Base-by-base conservation (phyloP, 2,329 filamentous ascomycete genomes). In the Mycosphaerella arachidis region DNA sequence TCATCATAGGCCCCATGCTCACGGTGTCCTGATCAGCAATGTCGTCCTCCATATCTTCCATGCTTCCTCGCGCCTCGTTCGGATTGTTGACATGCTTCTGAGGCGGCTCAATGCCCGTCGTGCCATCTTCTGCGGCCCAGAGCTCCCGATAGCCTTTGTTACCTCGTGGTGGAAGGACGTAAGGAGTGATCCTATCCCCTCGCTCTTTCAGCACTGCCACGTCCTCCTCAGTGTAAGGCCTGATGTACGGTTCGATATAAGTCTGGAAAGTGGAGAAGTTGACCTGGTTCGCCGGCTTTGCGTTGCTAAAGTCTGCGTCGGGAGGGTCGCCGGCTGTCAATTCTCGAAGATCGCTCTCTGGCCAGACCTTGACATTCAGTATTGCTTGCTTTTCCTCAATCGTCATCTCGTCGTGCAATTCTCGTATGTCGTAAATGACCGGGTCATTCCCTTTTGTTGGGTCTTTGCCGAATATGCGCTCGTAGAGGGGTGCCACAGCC, bases 61-160 rank as follows among this genome's bases (percentile, higher is more conserved):
- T 91, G 64, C 78, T 89, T 24, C 94, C 93, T 43, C 92, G 87
- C 1, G 92, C 82, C 67, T 94, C 88, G 71, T 97, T 96, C 1
- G 89, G 82, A 0, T 90, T 84, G 6, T 91, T 81, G 65, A 85
- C 87, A 45, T 69, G 63, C 58, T 91, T 87, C 37, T 83, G 81
- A 5, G 84, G 81, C 4, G 84, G 82, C 71, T 95, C 91, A 7
- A 92, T 78, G 40, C 87, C 82, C 80, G 91, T 88, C 52, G 84
- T 81, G 9, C 91, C 91, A 70, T 99, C 94, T 73, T 99, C 94
- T 66, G 96, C 92, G 0, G 91, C 89, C 94, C 94, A 99, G 9
- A 93, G 81, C 61, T 97, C 92, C 27, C 84, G 86, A 76, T 97
- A 99, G 70, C 91, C 88, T 68, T 87, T 87, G 73, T 90, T 89